Evolutionary conservation across 257 asterid genomes (phyloP).

Genomic region (Eustoma russellianum): DNA sequence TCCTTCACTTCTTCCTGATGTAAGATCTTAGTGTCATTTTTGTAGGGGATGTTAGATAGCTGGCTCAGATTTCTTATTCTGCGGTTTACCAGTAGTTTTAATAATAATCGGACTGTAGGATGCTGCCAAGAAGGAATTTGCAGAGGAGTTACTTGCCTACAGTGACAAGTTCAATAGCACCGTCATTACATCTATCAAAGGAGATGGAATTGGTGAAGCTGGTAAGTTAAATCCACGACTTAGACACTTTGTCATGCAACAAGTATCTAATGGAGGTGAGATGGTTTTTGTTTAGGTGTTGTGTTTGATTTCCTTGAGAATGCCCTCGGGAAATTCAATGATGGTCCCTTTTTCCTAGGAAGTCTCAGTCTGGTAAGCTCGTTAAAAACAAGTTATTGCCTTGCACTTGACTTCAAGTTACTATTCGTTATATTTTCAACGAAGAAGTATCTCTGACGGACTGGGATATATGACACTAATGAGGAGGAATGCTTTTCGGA

Average conservation of each 20-base stretch:
- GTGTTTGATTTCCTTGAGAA: constrained; percentile 60
- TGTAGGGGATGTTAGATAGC: neutral
- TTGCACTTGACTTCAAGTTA: neutral
- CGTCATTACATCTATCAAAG: constrained; percentile 45
- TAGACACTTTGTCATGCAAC: neutral
- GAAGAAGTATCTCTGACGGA: too few relatives aligned
- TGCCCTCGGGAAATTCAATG: constrained; percentile 59
- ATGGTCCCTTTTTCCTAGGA: constrained; percentile 80
- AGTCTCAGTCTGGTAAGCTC: constrained; percentile 58
- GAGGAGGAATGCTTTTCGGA: neutral
- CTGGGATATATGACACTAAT: neutral
- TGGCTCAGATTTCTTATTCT: neutral
- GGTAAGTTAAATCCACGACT: constrained; percentile 20
- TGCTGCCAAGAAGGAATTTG: constrained; percentile 40
- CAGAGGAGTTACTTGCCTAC: constrained; percentile 51
- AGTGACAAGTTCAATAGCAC: constrained; percentile 41
- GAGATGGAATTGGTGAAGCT: constrained; percentile 32
- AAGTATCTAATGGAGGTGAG: neutral
- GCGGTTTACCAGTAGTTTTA: constrained; percentile 7
- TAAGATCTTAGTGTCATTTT: constrained; percentile 25
- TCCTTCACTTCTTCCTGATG: constrained; percentile 69
- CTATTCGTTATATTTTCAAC: neutral
- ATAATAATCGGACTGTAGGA: constrained; percentile 30
- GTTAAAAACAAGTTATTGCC: too few relatives aligned
- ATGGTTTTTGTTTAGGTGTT: constrained; percentile 23